Evolutionary conservation across 164 flowering plant species (phyloP).

Genomic region (Akebia trifoliata): DNA sequence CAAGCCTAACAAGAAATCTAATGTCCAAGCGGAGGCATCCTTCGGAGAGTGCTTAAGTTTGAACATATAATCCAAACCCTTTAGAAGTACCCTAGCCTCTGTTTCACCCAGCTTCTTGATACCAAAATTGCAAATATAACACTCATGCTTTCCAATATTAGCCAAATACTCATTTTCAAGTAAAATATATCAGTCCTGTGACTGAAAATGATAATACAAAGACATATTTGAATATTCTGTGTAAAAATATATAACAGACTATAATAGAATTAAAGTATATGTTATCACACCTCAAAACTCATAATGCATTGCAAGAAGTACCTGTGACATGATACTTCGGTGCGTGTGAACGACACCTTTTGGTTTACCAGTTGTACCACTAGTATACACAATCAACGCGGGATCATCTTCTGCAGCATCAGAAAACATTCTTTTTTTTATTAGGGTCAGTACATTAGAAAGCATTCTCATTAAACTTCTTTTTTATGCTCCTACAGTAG

Average conservation of each 20-base stretch:
- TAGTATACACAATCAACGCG: constrained; percentile 86
- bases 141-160: no score
- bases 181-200: no score
- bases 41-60: not conserved
- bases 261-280: not conserved
- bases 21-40: not conserved
- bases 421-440: no score
- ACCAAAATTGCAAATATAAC: not conserved
- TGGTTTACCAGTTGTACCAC: constrained; percentile 99
- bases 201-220: not conserved
- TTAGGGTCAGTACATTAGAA: no score
- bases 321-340: constrained; percentile 79
- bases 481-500: not conserved
- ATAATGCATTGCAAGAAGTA: constrained; percentile 17
- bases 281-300: not conserved
- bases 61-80: not conserved
- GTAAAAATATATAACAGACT: not conserved
- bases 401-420: constrained; percentile 56
- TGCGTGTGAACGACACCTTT: constrained; percentile 99
- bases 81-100: not conserved
- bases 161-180: no score
- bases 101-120: not conserved
- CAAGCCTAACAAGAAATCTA: not conserved
- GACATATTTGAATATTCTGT: not conserved
- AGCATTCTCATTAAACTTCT: constrained; percentile 7